Conservation (phyloP, 2,329 filamentous ascomycete species). For the Teratosphaeria zuluensis region DNA sequence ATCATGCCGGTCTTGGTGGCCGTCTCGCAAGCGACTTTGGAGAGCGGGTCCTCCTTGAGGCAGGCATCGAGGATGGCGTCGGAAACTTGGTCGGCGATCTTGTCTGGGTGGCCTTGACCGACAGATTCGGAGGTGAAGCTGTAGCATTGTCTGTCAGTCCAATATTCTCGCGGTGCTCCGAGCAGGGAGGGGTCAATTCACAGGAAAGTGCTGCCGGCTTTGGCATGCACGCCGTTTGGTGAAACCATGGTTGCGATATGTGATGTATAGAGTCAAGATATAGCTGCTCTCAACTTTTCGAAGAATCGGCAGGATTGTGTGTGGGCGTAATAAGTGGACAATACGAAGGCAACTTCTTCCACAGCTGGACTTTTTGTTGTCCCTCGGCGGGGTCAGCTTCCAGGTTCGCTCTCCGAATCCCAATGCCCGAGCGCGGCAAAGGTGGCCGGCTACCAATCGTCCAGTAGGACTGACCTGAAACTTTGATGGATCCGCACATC, state of each 20-base stretch:
- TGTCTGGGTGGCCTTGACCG: constrained; percentile 31
- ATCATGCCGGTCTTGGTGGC: constrained; percentile 99
- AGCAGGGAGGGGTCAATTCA: not conserved
- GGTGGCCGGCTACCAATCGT: not conserved
- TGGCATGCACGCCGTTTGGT: not conserved
- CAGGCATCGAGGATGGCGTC: constrained; percentile 98
- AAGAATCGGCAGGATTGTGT: not conserved
- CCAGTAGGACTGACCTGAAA: not conserved
- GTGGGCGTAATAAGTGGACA: not conserved
- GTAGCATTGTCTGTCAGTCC: not conserved
- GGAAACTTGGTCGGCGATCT: constrained; percentile 72
- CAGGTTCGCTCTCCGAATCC: not conserved
- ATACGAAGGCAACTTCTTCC: not conserved
- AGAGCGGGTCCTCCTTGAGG: constrained; percentile 84
- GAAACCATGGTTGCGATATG: not conserved
- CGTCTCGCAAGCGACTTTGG: constrained; percentile 97
- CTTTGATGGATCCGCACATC: not conserved
- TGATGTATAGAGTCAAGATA: not conserved
- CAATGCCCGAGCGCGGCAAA: not conserved
- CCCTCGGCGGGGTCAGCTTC: not conserved
- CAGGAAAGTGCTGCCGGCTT: constrained; percentile 1
- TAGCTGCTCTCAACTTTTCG: not conserved
- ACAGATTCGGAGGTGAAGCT: constrained; percentile 44
- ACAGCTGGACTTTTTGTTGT: not conserved
- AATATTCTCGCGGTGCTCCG: not conserved